Evolutionary conservation across 768 basidiomycete species (phyloP).

Genomic region (Phlebiopsis flavidoalba): DNA sequence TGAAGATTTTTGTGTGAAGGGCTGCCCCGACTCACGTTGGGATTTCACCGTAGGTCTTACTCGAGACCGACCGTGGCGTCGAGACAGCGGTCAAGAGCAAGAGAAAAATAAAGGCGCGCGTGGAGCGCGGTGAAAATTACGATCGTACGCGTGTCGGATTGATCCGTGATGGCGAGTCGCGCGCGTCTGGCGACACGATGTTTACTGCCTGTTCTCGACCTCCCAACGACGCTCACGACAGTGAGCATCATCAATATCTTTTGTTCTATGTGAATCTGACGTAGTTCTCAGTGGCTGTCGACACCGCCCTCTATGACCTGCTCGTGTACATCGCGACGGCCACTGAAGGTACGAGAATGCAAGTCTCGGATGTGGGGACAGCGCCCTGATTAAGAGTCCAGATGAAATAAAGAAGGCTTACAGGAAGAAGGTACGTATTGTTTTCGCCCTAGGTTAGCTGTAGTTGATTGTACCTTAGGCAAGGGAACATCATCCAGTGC

Average conservation of each 20-base stretch:
- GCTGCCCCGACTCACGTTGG: constrained; percentile 5
- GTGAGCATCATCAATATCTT: not conserved
- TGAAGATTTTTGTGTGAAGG: constrained; percentile 14
- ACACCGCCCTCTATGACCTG: constrained; percentile 83
- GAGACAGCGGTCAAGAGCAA: not conserved
- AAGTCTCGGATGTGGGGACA: not conserved
- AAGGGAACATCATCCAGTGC: constrained; percentile 82
- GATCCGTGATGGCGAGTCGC: not conserved
- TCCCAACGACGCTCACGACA: not conserved
- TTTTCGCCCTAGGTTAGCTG: constrained; percentile 11
- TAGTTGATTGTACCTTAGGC: constrained; percentile 44
- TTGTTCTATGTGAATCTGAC: not conserved
- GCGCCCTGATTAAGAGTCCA: constrained; percentile 24
- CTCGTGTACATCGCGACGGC: constrained; percentile 67
- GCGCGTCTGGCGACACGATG: not conserved
- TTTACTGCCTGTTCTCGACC: not conserved
- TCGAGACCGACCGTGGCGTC: not conserved
- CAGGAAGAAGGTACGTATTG: constrained; percentile 69
- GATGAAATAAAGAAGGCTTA: constrained; percentile 94
- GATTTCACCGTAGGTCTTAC: not conserved
- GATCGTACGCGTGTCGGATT: not conserved
- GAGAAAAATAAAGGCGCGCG: not conserved
- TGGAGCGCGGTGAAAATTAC: not conserved
- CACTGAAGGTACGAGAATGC: constrained; percentile 51
- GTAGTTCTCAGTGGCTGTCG: constrained; percentile 51